Evolutionary conservation across 768 basidiomycete genomes (phyloP), one percentile per base, ranked within the genome.

Genomic region (Tylopilus rubrobrunneus): DNA sequence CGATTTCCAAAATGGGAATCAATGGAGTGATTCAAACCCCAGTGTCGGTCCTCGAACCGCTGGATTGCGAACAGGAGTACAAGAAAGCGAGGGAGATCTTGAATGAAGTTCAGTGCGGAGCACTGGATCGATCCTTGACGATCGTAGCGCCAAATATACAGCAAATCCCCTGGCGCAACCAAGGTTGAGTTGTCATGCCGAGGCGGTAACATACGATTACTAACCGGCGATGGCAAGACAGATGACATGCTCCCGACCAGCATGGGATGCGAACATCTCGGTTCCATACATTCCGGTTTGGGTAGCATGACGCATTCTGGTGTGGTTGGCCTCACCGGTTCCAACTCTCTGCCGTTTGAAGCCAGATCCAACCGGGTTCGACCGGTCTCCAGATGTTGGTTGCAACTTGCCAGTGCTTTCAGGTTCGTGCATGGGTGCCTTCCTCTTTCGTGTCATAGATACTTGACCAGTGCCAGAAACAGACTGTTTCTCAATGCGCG

Each of bases 181-280:
- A 37, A n/a, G 17, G 36, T 37, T 5, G 15, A 37, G 17, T 6
- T 17, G 17, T 37, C 25, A 25, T 2, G 25, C 25, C 25, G 5
- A 25, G 25, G 25, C 25, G 5, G 25, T 25, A 25, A 25, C 25
- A 5, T 25, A 3, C n/a, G n/a, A n/a, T n/a, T n/a, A n/a, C n/a
- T n/a, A n/a, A n/a, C n/a, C n/a, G 1, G 25, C 43, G 5, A 51
- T 15, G 12, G 23, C 1, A 7, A 56, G 49, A 5, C 49, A 51
- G 40, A 56, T 51, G 11, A 17, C 55, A 19, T 51, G 55, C 10
- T 48, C 28, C 10, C 49, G 45, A 27, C 33, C 55, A 56, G 21
- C 46, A 56, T 56, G 40, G 19, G 55, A 47, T 29, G 55, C 45
- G 17, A 56, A 48, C 40, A 55, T 45, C 31, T 50, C 53, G 5